Percentiles rank a stretch among this genome's conserved stretches.
phyloP scores from a whole-genome alignment of 2,329 filamentous ascomycete species.

The Alternaria sp. region DNA sequence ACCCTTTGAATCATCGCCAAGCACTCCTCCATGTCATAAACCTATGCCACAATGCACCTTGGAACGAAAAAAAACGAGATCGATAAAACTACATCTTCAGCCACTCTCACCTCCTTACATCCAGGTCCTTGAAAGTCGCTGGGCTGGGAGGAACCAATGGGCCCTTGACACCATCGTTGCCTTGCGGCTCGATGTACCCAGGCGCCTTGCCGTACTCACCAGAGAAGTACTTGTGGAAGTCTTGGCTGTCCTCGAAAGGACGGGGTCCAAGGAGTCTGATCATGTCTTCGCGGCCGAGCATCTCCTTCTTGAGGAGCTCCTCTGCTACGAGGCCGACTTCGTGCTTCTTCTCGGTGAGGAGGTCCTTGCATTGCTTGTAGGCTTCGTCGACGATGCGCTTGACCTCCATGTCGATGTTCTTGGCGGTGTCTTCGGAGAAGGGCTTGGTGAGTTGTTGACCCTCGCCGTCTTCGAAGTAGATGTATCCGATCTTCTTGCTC shows the following conservation, averaged over 20 bases:
- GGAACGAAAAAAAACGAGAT: background rate
- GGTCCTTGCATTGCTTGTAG: conserved; percentile 85
- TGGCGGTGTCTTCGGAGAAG: conserved; percentile 92
- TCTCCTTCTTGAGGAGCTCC: conserved; percentile 90
- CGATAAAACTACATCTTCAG: background rate
- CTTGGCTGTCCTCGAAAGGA: conserved; percentile 82
- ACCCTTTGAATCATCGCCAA: background rate
- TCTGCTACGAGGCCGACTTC: conserved; percentile 91
- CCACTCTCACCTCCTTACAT: conserved; percentile 2
- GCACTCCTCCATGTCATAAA: background rate
- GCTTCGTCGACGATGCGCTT: conserved; percentile 89
- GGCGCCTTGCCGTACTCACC: conserved; percentile 46
- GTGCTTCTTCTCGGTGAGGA: conserved; percentile 83
- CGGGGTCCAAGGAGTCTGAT: conserved; percentile 83
- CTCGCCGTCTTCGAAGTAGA: conserved; percentile 86
- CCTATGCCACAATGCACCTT: background rate
- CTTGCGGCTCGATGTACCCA: conserved; percentile 40
- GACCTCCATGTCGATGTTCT: conserved; percentile 90
- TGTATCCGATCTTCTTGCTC: conserved; percentile 89
- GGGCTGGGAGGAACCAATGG: conserved; percentile 43
- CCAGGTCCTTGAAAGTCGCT: conserved; percentile 27
- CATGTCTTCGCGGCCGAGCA: conserved; percentile 90
- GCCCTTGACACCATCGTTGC: conserved; percentile 42
- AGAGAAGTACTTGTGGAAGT: conserved; percentile 92
- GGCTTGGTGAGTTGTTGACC: conserved; percentile 88